Conservation (phyloP, 371 early-diverging fungal species). For the Batrachochytrium dendrobatidis region DNA sequence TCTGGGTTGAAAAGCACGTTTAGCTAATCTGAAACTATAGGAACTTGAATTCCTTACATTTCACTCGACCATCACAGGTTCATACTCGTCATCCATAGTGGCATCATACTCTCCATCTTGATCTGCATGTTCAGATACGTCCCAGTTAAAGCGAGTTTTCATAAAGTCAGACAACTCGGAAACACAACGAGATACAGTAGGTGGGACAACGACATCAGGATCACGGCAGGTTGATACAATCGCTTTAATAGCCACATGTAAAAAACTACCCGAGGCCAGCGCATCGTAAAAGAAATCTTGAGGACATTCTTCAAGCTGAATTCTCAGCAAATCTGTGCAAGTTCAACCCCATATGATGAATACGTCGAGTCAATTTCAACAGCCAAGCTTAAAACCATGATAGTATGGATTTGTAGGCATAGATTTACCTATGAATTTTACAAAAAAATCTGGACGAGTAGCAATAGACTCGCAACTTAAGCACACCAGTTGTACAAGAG, state of each 20-base stretch:
- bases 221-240: constrained; percentile 9
- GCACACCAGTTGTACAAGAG: constrained; percentile 63
- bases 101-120: constrained; percentile 9
- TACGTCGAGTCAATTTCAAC: neutral
- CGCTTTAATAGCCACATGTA: constrained; percentile 26
- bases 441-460: constrained; percentile 37
- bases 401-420: neutral
- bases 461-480: constrained; percentile 46
- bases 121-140: constrained; percentile 7
- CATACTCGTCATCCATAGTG: constrained; percentile 20
- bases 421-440: constrained; percentile 54
- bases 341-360: neutral
- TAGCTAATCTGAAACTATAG: too few species aligned
- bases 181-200: neutral
- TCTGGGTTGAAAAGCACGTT: too few species aligned
- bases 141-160: constrained; percentile 21
- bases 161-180: constrained; percentile 13
- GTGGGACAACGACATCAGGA: neutral
- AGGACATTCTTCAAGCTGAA: constrained; percentile 72
- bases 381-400: neutral
- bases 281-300: constrained; percentile 71
- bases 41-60: too few species aligned
- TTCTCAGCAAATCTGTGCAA: constrained; percentile 40
- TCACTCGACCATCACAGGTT: constrained; percentile 20
- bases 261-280: constrained; percentile 64